These are phyloP conservation scores for Alternaria sp. DNA, from an alignment of 2,329 filamentous ascomycete genomes.

Conservation along the genomic window DNA sequence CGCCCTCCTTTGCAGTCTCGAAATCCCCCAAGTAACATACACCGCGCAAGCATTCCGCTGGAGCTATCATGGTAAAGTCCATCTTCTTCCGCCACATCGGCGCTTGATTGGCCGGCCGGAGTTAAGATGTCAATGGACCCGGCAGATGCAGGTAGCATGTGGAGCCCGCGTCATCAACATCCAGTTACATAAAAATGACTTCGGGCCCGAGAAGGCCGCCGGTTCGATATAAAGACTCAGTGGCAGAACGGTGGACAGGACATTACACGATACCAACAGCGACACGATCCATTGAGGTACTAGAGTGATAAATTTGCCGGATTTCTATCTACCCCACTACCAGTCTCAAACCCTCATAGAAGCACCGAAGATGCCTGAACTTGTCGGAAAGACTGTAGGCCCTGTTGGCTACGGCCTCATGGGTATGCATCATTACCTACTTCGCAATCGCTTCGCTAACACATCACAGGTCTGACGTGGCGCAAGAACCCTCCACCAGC, in stretches of 20 bases:
- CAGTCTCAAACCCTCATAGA: neutral
- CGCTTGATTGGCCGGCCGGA: conserved; percentile 1
- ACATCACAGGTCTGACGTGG: conserved; percentile 53
- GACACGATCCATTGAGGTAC: neutral
- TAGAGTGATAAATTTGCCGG: neutral
- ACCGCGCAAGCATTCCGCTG: neutral
- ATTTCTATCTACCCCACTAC: conserved; percentile 5
- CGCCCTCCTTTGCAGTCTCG: no score
- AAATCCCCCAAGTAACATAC: neutral
- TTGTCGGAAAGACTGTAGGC: conserved; percentile 48
- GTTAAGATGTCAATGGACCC: neutral
- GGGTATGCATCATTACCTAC: conserved; percentile 37
- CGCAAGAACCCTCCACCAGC: conserved; percentile 45
- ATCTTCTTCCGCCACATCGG: neutral
- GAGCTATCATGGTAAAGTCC: neutral
- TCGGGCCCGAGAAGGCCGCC: conserved; percentile 4
- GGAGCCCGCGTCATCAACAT: conserved; percentile 5
- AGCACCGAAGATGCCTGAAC: conserved; percentile 37
- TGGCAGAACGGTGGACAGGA: neutral
- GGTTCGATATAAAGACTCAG: neutral
- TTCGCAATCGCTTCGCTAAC: conserved; percentile 12
- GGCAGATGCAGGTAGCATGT: neutral
- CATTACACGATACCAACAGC: neutral
- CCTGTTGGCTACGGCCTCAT: conserved; percentile 57
- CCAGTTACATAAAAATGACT: neutral